Evolutionary conservation across 2,329 filamentous ascomycete species (phyloP).

Genomic region (Thyridium curvatum): DNA sequence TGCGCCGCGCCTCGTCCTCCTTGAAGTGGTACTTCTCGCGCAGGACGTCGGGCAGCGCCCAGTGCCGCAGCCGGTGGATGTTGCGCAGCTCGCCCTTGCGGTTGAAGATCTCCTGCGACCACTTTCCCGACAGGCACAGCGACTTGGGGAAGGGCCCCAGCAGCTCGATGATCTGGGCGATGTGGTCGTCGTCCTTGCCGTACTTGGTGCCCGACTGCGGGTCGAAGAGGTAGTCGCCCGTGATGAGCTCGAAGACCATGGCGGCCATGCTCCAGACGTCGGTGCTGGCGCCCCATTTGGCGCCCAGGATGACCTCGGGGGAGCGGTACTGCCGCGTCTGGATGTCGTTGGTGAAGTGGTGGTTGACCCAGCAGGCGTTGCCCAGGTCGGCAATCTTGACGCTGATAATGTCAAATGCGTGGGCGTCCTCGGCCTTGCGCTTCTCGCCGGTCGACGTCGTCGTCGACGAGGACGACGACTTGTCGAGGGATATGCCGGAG

Average conservation of each 20-base stretch:
- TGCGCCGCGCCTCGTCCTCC: slow-evolving; percentile 69
- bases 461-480: slow-evolving; percentile 46
- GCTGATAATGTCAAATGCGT: slow-evolving; percentile 70
- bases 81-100: slow-evolving; percentile 95
- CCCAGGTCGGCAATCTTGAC: slow-evolving; percentile 98
- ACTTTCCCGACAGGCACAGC: slow-evolving; percentile 87
- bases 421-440: slow-evolving; percentile 50
- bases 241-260: slow-evolving; percentile 98
- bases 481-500: slow-evolving; percentile 89
- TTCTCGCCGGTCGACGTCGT: slow-evolving; percentile 48
- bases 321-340: slow-evolving; percentile 96
- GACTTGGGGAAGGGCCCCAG: slow-evolving; percentile 90
- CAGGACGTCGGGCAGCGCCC: slow-evolving; percentile 88
- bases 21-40: slow-evolving; percentile 96
- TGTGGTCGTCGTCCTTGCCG: slow-evolving; percentile 98
- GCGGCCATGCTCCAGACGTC: slow-evolving; percentile 99
- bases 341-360: slow-evolving; percentile 99
- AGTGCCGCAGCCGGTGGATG: slow-evolving; percentile 92
- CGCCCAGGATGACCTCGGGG: slow-evolving; percentile 90
- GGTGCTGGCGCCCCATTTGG: slow-evolving; percentile 98
- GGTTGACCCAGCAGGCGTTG: slow-evolving; percentile 97
- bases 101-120: slow-evolving; percentile 98
- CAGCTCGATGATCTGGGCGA: slow-evolving; percentile 96
- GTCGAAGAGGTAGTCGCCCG: slow-evolving; percentile 96
- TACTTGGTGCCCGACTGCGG: slow-evolving; percentile 98